phyloP scores from a whole-genome alignment of 768 basidiomycete species.

The Leccinum ochraceum region DNA sequence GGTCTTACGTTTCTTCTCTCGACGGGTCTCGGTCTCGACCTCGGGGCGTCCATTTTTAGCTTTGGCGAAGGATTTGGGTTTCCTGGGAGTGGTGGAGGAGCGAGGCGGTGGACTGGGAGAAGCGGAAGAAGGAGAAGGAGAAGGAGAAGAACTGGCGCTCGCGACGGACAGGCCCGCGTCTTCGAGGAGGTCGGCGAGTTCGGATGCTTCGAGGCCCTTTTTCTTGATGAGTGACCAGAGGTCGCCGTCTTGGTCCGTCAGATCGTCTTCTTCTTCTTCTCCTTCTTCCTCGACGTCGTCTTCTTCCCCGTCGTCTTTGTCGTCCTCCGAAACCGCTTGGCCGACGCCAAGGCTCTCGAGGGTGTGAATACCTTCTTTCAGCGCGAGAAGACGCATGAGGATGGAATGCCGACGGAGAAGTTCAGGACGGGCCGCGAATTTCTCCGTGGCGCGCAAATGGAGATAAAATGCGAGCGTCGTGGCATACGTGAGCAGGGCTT shows the following conservation, averaged over 20 bases:
- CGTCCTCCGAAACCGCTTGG: constrained; percentile 47
- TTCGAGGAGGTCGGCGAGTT: constrained; percentile 58
- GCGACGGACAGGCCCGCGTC: constrained; percentile 40
- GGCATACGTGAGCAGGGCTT: constrained; percentile 87
- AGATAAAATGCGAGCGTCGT: constrained; percentile 92
- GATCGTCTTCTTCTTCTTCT: constrained; percentile 27
- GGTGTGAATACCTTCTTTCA: constrained; percentile 79
- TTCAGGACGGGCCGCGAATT: constrained; percentile 61
- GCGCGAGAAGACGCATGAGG: constrained; percentile 69
- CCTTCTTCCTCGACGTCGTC: constrained; percentile 2
- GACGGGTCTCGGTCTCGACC: constrained; percentile 25
- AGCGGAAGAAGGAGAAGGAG: neutral
- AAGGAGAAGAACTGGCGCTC: constrained; percentile 2
- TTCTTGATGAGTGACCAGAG: constrained; percentile 44
- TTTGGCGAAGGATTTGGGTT: neutral
- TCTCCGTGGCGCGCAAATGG: constrained; percentile 74
- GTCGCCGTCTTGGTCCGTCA: constrained; percentile 43
- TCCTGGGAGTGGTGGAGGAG: neutral
- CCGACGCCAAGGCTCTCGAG: constrained; percentile 86
- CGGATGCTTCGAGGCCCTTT: constrained; percentile 41
- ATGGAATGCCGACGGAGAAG: constrained; percentile 71
- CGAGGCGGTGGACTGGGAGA: constrained; percentile 12
- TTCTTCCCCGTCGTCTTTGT: constrained; percentile 31
- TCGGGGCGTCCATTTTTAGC: constrained; percentile 10
- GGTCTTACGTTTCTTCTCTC: constrained; percentile 67